These are phyloP conservation scores for Ceratocystis huliohia DNA, from an alignment of 2,329 filamentous ascomycete species.

Conservation along the genomic window DNA sequence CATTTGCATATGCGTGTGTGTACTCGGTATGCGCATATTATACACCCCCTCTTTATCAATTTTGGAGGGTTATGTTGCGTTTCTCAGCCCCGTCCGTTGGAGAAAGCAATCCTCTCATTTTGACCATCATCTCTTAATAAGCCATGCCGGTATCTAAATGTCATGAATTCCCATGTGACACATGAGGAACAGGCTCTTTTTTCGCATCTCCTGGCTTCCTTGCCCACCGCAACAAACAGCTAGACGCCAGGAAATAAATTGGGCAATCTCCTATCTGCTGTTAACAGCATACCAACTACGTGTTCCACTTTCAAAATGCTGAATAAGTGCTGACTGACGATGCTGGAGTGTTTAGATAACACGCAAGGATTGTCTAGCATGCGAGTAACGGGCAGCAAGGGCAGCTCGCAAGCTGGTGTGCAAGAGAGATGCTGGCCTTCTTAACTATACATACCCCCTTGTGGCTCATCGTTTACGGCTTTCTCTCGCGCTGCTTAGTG, in stretches of 20 bases:
- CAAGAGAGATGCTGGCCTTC: not conserved
- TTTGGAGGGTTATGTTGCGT: not conserved
- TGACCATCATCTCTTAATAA: not conserved
- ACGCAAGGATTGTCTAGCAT: not conserved
- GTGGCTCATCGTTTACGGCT: not conserved
- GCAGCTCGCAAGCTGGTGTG: not conserved
- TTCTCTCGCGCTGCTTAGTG: not conserved
- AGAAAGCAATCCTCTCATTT: not conserved
- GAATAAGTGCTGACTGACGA: constrained; percentile 18
- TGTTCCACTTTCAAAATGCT: constrained; percentile 7
- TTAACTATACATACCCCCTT: not conserved
- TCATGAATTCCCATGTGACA: not conserved
- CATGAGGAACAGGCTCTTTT: not conserved
- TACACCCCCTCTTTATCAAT: not conserved
- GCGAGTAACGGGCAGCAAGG: not conserved
- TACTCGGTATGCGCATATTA: too few relatives aligned
- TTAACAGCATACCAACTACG: not conserved
- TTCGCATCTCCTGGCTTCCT: not conserved
- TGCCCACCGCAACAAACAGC: too few relatives aligned
- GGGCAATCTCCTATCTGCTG: not conserved
- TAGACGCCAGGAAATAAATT: not conserved
- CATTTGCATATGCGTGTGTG: too few relatives aligned
- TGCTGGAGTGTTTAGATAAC: not conserved
- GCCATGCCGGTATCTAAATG: not conserved
- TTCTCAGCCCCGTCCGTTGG: not conserved